Evolutionary conservation across 257 asterid genomes (phyloP).

Genomic region (Cynanchum wilfordii): DNA sequence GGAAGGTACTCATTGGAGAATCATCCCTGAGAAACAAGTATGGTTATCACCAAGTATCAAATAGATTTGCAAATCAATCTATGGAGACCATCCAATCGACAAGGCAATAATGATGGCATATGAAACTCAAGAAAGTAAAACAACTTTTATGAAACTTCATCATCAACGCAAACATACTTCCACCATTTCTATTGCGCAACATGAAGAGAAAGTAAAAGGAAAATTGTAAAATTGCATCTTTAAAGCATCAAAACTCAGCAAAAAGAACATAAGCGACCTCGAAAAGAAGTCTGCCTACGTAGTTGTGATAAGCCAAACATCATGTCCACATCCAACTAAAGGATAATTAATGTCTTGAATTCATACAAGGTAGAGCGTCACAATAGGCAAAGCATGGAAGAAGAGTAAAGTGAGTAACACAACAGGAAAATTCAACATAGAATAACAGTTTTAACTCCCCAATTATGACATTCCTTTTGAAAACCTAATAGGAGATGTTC

Average conservation of each 20-base stretch:
- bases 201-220: neutral
- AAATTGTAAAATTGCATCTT: neutral
- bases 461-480: neutral
- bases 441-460: neutral
- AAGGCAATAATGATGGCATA: neutral
- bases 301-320: neutral
- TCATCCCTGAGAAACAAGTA: conserved; percentile 70
- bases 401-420: neutral
- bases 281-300: neutral
- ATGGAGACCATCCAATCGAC: neutral
- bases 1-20: conserved; percentile 75
- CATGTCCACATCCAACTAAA: neutral
- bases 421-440: neutral
- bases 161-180: neutral
- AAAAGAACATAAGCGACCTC: neutral
- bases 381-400: neutral
- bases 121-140: neutral
- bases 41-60: conserved; percentile 19
- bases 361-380: neutral
- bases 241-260: neutral
- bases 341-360: neutral
- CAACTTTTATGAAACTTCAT: neutral
- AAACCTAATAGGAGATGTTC: neutral
- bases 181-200: neutral
- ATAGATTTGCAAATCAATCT: neutral